A percentile compares a stretch with the other conserved stretches of the same genome.
phyloP scores from a whole-genome alignment of 129 eudicot species.

The Gnaphalium uliginosum region DNA sequence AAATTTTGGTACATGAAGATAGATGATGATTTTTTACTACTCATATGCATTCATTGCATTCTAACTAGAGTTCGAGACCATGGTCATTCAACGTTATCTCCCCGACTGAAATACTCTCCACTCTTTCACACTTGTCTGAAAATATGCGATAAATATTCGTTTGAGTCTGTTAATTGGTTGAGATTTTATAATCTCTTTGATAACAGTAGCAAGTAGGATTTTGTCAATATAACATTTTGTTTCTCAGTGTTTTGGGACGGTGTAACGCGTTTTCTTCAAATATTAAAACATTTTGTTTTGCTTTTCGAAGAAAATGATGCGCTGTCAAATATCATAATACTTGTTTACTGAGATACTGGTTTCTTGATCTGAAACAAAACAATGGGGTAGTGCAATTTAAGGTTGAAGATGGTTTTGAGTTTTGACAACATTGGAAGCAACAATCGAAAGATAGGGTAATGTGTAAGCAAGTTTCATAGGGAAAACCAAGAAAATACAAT shows the following conservation, averaged over 20 bases:
- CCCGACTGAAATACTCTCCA: neutral
- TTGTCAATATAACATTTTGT: neutral
- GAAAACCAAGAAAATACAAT: conserved; percentile 10
- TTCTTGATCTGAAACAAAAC: conserved; percentile 4
- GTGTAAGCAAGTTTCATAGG: conserved; percentile 36
- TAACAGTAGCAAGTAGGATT: neutral
- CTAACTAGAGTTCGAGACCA: conserved; percentile 16
- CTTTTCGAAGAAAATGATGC: neutral
- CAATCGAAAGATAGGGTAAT: conserved; percentile 37
- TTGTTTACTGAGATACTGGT: neutral
- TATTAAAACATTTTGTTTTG: no score
- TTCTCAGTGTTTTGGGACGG: neutral
- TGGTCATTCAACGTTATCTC: conserved; percentile 19
- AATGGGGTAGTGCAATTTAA: neutral
- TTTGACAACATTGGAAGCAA: conserved; percentile 22
- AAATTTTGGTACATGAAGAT: conserved; percentile 17
- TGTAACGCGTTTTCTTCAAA: no score
- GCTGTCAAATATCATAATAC: neutral
- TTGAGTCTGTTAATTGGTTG: neutral
- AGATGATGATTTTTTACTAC: conserved; percentile 21
- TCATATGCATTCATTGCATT: conserved; percentile 29
- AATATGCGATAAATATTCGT: neutral
- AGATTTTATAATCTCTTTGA: neutral
- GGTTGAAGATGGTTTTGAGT: conserved; percentile 8
- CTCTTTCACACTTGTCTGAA: conserved; percentile 15